Evolutionary conservation across 139 green algal species (phyloP), one percentile per base, ranked within the genome.

Genomic region (Desmodesmus armatus): DNA sequence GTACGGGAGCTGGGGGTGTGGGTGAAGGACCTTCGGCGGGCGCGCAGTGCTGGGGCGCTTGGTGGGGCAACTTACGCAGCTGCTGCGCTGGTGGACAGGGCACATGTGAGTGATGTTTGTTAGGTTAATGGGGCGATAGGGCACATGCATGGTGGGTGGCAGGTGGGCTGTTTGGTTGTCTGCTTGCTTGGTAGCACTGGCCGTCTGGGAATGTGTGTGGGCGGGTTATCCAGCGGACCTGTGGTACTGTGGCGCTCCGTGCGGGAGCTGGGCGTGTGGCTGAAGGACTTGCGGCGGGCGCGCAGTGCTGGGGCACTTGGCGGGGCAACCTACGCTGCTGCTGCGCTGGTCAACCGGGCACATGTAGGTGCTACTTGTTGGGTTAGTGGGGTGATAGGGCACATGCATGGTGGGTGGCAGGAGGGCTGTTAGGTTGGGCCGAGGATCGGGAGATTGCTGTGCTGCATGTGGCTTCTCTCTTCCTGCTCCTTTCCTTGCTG

Each of bases 11-110:
- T 80, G 1, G 86, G 65, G 4, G 85, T 89, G 58, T 91, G 88
- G 88, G 66, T 91, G 73, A 78, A 82, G n/a, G 88, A 91, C 11
- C 43, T 91, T 58, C 80, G 80, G 25, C 74, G 86, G 27, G 87
- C 87, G 2, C 55, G 51, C n/a, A 78, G 72, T 11, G 51, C 33
- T 4, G 79, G 60, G 33, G 47, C 40, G 15, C 51, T 65, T 17
- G 43, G 78, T 11, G 73, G 80, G 0, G 62, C 77, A 21, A 80
- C 83, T 27, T 80, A 81, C 19, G 78, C 53, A 31, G 83, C 73
- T 21, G 75, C 74, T 17, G 87, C 82, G 3, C 69, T 88, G 13
- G 75, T 78, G 2, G 87, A 90, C 37, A 75, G 85, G 21, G 71
- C 80, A 41, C 67, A 71, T 33, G 65, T 78, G 33, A 76, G 63